Evolutionary conservation across 139 green algal species (phyloP).

Genomic region (Ulvella scutata): DNA sequence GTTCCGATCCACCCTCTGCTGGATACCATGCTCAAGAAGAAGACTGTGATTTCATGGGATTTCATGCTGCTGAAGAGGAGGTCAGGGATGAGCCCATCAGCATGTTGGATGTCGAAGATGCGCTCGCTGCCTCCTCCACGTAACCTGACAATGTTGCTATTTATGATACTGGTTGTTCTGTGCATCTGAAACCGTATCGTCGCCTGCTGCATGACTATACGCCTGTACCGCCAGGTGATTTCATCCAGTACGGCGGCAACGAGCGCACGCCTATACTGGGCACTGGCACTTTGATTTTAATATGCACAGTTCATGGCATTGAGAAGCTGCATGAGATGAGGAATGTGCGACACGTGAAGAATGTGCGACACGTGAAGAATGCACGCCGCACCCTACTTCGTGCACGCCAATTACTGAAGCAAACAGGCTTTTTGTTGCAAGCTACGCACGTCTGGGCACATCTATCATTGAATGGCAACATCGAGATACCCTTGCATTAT

Average conservation of each 20-base stretch:
- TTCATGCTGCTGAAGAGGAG: too few relatives aligned
- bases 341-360: background rate
- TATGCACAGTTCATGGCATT: background rate
- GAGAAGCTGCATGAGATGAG: background rate
- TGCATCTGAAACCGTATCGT: background rate
- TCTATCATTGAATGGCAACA: background rate
- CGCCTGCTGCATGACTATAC: background rate
- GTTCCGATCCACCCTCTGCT: too few relatives aligned
- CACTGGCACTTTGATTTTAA: background rate
- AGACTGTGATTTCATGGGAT: too few relatives aligned
- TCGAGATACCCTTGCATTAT: too few relatives aligned
- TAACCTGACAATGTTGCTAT: too few relatives aligned
- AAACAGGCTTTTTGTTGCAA: background rate
- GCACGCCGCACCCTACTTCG: background rate
- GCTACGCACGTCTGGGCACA: background rate
- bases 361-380: background rate
- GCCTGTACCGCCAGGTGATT: background rate
- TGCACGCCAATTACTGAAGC: background rate
- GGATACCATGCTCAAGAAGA: too few relatives aligned
- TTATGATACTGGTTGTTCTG: background rate
- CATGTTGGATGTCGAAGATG: too few relatives aligned
- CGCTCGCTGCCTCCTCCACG: too few relatives aligned
- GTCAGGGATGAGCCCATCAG: too few relatives aligned
- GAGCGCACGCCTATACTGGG: background rate
- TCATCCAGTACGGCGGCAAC: background rate